phyloP scores from a whole-genome alignment of 2,329 filamentous ascomycete genomes.

The Geosmithia flava region DNA sequence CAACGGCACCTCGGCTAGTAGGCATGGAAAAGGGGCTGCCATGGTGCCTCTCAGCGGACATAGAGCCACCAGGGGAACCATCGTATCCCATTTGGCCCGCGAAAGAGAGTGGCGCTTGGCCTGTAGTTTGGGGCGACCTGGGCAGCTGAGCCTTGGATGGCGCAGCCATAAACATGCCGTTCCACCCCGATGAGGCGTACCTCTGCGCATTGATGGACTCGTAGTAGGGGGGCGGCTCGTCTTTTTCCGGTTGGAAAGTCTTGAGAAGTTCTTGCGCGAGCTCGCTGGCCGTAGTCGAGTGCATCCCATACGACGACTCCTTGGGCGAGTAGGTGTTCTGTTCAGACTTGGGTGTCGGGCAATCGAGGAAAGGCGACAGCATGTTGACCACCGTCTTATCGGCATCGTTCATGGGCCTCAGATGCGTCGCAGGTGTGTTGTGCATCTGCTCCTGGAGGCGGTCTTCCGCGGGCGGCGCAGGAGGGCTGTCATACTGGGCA shows the following conservation, averaged over 20 bases:
- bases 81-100: neutral
- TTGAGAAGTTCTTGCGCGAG: constrained; percentile 10
- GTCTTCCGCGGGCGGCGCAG: neutral
- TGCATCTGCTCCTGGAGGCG: neutral
- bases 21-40: neutral
- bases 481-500: neutral
- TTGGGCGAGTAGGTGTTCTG: constrained; percentile 16
- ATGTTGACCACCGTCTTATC: constrained; percentile 31
- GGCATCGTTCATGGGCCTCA: constrained; percentile 13
- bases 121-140: constrained; percentile 9
- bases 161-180: neutral
- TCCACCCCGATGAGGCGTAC: neutral
- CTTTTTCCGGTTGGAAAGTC: neutral
- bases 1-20: neutral
- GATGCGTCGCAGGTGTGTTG: neutral
- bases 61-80: neutral
- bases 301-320: constrained; percentile 43
- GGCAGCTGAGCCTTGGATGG: constrained; percentile 5
- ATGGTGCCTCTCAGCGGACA: neutral
- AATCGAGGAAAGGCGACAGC: constrained; percentile 35
- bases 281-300: constrained; percentile 36
- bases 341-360: constrained; percentile 26
- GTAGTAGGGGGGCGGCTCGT: constrained; percentile 1
- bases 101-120: neutral
- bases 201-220: neutral